Evolutionary conservation across 306 rosid genomes (phyloP).

Genomic region (Lupinus albus): DNA sequence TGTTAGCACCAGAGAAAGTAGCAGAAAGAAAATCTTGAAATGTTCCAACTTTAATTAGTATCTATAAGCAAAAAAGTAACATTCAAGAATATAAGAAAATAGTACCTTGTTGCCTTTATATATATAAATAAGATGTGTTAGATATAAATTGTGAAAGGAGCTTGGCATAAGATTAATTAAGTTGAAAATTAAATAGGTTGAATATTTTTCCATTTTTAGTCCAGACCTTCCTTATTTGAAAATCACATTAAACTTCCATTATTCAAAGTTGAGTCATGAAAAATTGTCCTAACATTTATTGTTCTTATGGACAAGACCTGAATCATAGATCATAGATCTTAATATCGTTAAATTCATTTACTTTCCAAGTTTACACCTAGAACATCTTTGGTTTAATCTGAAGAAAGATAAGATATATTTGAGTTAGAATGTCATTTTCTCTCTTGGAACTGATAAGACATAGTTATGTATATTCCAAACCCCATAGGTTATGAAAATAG

Average conservation of each 20-base stretch:
- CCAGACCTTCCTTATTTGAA: no score
- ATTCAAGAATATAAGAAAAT: neutral
- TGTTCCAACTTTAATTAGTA: neutral
- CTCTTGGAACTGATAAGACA: slow-evolving; percentile 42
- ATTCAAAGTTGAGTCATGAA: no score
- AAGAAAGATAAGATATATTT: slow-evolving; percentile 34
- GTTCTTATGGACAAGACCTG: no score
- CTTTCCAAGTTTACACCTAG: slow-evolving; percentile 7
- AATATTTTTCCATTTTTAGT: neutral
- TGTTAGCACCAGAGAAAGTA: neutral
- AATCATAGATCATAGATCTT: no score
- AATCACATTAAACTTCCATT: no score
- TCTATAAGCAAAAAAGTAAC: neutral
- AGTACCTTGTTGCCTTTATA: no score
- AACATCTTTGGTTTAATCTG: slow-evolving; percentile 5
- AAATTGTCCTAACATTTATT: no score
- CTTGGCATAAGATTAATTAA: no score
- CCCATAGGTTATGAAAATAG: slow-evolving; percentile 42
- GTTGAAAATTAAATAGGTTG: neutral
- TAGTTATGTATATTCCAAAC: slow-evolving; percentile 47
- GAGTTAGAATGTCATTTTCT: slow-evolving; percentile 50
- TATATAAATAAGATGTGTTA: no score
- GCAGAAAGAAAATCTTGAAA: neutral
- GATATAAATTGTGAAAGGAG: no score
- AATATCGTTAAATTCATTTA: neutral